Percentiles rank a stretch among this genome's conserved stretches.
These are phyloP conservation scores for Fremontodendron californicum DNA, from an alignment of 345 rosid species.

Conservation along the genomic window DNA sequence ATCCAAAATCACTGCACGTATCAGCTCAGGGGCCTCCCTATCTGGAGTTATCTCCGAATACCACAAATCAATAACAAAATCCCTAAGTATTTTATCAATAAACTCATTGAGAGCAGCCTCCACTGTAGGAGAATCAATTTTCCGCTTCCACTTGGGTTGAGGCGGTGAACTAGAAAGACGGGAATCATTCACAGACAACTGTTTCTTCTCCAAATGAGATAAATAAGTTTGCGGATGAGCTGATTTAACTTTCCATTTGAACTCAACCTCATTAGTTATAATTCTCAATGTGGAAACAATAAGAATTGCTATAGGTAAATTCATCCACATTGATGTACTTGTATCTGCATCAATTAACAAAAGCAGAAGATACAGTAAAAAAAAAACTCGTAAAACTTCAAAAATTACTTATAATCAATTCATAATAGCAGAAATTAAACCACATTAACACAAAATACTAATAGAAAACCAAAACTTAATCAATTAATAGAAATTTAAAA, in stretches of 20 bases:
- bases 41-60: conserved; percentile 89
- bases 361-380: not conserved
- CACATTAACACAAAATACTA: not conserved
- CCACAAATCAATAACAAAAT: conserved; percentile 84
- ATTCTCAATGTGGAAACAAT: conserved; percentile 46
- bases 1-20: conserved; percentile 76
- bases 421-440: not conserved
- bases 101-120: conserved; percentile 75
- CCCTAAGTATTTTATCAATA: conserved; percentile 76
- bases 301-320: conserved; percentile 77
- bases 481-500: not conserved
- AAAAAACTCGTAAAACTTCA: not conserved
- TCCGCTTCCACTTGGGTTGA: conserved; percentile 67
- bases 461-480: not conserved
- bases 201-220: conserved; percentile 65
- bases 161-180: conserved; percentile 57
- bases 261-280: conserved; percentile 61
- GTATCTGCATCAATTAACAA: conserved; percentile 54
- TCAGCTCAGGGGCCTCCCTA: conserved; percentile 80
- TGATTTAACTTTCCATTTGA: conserved; percentile 57
- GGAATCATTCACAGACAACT: conserved; percentile 66
- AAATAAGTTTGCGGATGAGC: conserved; percentile 34
- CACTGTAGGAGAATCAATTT: conserved; percentile 74
- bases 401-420: not conserved
- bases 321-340: conserved; percentile 91